A percentile compares a stretch with the other conserved stretches of the same genome.
phyloP scores from a whole-genome alignment of 306 rosid species.

The Astragalus glycyphyllos region DNA sequence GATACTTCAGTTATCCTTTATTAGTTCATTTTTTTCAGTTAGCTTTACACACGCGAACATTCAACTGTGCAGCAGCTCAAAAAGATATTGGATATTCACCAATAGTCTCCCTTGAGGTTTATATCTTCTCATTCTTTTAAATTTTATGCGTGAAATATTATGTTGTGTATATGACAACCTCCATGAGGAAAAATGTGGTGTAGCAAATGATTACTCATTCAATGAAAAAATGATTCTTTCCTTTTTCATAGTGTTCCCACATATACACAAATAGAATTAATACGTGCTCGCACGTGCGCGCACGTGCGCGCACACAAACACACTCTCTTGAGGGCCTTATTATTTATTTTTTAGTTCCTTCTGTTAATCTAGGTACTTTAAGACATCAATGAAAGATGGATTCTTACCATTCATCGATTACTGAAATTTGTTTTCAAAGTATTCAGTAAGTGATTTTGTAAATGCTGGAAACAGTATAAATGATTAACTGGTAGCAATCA shows the following conservation, averaged over 20 bases:
- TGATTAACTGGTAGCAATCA: slow-evolving; percentile 2
- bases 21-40: slow-evolving; percentile 61
- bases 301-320: not conserved
- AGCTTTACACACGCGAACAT: slow-evolving; percentile 70
- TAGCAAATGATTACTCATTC: slow-evolving; percentile 8
- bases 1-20: slow-evolving; percentile 55
- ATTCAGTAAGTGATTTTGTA: slow-evolving; percentile 8
- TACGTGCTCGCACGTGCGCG: no score
- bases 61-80: slow-evolving; percentile 70
- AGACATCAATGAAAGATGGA: slow-evolving; percentile 22
- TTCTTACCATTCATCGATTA: slow-evolving; percentile 7
- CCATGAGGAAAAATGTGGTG: slow-evolving; percentile 23
- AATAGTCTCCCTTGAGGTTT: slow-evolving; percentile 70
- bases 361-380: slow-evolving; percentile 24
- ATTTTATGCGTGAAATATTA: slow-evolving; percentile 8
- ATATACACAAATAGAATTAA: not conserved
- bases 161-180: slow-evolving; percentile 28
- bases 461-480: slow-evolving; percentile 28
- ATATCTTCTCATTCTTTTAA: slow-evolving; percentile 39
- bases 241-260: slow-evolving; percentile 25
- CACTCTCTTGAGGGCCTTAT: not conserved
- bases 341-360: not conserved
- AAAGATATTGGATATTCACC: slow-evolving; percentile 74
- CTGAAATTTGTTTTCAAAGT: slow-evolving; percentile 4
- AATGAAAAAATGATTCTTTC: slow-evolving; percentile 23